Evolutionary conservation across 2,329 filamentous ascomycete genomes (phyloP).

Genomic region (Colletotrichum lindemuthianum): DNA sequence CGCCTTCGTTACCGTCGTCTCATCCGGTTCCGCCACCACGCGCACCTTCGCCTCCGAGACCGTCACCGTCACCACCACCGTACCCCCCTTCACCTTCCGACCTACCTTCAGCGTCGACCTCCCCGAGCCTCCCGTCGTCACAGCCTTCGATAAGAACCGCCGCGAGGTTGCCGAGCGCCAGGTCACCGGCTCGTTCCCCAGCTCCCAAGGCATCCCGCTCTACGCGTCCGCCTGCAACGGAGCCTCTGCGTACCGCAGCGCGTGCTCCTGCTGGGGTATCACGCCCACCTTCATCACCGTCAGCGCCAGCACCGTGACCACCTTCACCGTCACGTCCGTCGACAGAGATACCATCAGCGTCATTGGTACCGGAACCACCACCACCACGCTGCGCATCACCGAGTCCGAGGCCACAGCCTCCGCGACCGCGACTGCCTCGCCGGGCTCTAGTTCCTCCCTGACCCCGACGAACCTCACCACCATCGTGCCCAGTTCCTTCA

Average conservation of each 20-base stretch:
- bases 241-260: slow-evolving; percentile 38
- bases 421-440: not conserved
- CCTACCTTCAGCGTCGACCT: not conserved
- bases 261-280: slow-evolving; percentile 43
- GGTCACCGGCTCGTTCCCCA: not conserved
- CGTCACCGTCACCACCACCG: slow-evolving; percentile 10
- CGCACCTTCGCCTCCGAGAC: slow-evolving; percentile 5
- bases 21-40: not conserved
- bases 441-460: not conserved
- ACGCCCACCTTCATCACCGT: slow-evolving; percentile 25
- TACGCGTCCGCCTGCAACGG: slow-evolving; percentile 41
- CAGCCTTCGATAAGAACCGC: not conserved
- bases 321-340: not conserved
- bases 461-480: not conserved
- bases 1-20: slow-evolving; percentile 37
- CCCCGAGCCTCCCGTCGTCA: slow-evolving; percentile 1
- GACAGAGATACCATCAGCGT: slow-evolving; percentile 2
- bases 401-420: not conserved
- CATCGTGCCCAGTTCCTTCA: not conserved
- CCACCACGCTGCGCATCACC: slow-evolving; percentile 5
- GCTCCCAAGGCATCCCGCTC: slow-evolving; percentile 23
- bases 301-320: slow-evolving; percentile 2
- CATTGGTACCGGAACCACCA: slow-evolving; percentile 1
- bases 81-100: not conserved
- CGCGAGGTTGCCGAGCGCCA: slow-evolving; percentile 11